Evolutionary conservation across 164 flowering plant species (phyloP), one percentile per base, ranked within the genome.

Genomic region (Buxus sempervirens): DNA sequence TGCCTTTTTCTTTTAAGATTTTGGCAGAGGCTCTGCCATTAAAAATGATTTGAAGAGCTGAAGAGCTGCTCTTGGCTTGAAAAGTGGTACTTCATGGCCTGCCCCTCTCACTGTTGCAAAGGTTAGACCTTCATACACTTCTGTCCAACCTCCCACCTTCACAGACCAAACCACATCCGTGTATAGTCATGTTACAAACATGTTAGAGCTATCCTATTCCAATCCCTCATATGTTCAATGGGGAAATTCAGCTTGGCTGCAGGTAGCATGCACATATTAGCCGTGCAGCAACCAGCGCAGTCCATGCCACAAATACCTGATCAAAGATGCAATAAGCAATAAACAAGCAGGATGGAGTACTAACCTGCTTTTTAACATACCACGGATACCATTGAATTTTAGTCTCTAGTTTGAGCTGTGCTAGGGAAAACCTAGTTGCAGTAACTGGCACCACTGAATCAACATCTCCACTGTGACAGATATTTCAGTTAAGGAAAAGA

Each of bases 91-190:
- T 75, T 91, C 96, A 74, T 91, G 97, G 3, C 97, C 97, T 62
- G 95, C 97, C 16, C 93, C 97, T 81, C 97, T 82, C 51, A 89
- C 93, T 20, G 93, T 91, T 65, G 89, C 97, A 77, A 89, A 91
- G 48, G 97, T 91, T 36, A 91, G 75, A 67, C 96, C 97, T 72
- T 88, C 80, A 62, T 91, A 91, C 6, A 84, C 88, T 76, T 91
- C 96, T 58, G 93, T 91, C 97, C 96, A 91, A 1, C 97, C 97
- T 75, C 93, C 97, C 65, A 91, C 97, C 97, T 89, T 59, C 75
- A 72, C n/a, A 38, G 21, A 66, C 66, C 41, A 3, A 32, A 32
- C n/a, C 26, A 53, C 59, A 61, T 54, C 42, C 38, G 24, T 16
- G 25, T 27, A 57, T 15, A 16, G 16, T 32, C 36, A 63, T 4